These are phyloP conservation scores for Nakazawaea populi DNA, from an alignment of 805 yeast species.

Conservation along the genomic window DNA sequence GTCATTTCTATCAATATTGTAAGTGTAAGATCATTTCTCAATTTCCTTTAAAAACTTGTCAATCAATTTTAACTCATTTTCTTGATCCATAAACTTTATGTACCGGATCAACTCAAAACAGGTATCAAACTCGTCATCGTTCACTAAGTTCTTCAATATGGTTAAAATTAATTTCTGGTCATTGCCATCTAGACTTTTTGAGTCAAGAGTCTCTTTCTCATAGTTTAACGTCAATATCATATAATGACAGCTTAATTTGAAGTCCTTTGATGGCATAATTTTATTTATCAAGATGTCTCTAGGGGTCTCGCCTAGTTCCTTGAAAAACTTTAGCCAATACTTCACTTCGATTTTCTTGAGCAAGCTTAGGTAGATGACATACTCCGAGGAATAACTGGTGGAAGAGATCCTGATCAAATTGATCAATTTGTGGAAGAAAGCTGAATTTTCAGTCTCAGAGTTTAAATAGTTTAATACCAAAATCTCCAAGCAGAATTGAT, in stretches of 20 bases:
- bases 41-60: conserved; percentile 1
- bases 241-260: conserved; percentile 44
- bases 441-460: conserved; percentile 7
- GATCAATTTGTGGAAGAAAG: conserved; percentile 25
- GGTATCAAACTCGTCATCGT: conserved; percentile 41
- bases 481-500: conserved; percentile 43
- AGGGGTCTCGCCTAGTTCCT: conserved; percentile 35
- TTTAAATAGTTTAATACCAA: conserved; percentile 32
- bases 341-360: conserved; percentile 48
- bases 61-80: conserved; percentile 3
- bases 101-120: conserved; percentile 51
- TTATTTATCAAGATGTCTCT: conserved; percentile 36
- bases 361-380: conserved; percentile 41
- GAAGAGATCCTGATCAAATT: conserved; percentile 20
- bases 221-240: conserved; percentile 46
- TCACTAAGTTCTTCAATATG: conserved; percentile 36
- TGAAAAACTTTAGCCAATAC: conserved; percentile 45
- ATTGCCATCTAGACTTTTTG: conserved; percentile 6
- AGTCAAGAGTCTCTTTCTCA: conserved; percentile 31
- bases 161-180: conserved; percentile 37
- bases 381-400: conserved; percentile 10
- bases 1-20: neutral
- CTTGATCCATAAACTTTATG: conserved; percentile 39
- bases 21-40: neutral
- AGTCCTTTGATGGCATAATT: conserved; percentile 32